These are phyloP conservation scores for Diaporthe australafricana DNA, from an alignment of 2,329 filamentous ascomycete genomes.

Conservation along the genomic window DNA sequence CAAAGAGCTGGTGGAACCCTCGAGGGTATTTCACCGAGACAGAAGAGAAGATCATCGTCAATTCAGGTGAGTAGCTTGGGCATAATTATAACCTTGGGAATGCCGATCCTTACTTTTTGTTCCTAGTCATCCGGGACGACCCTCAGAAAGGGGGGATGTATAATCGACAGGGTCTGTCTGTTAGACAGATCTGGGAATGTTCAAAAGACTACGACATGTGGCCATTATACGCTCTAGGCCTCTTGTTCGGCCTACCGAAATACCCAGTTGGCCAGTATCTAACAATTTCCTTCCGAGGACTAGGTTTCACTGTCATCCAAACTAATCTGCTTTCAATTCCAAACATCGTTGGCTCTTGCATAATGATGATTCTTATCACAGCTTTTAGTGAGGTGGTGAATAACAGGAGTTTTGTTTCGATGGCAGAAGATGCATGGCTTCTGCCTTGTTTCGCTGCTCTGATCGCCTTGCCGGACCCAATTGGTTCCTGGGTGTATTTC, in stretches of 20 bases:
- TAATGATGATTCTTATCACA: slow-evolving; percentile 56
- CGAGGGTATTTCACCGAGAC: slow-evolving; percentile 38
- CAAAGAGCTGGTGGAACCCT: slow-evolving; percentile 32
- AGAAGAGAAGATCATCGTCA: slow-evolving; percentile 67
- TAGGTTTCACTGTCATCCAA: slow-evolving; percentile 63
- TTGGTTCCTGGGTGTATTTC: slow-evolving; percentile 17
- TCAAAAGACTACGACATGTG: slow-evolving; percentile 58
- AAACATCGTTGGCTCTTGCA: slow-evolving; percentile 6
- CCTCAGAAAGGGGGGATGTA: slow-evolving; percentile 66
- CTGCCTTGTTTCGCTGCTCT: slow-evolving; percentile 56
- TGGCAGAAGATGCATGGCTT: slow-evolving; percentile 61
- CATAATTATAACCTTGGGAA: not conserved
- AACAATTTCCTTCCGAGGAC: slow-evolving; percentile 60
- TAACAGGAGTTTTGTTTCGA: slow-evolving; percentile 54
- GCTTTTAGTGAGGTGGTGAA: slow-evolving; percentile 57
- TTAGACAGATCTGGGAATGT: slow-evolving; percentile 20
- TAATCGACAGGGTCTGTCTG: slow-evolving; percentile 63
- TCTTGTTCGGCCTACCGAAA: slow-evolving; percentile 58
- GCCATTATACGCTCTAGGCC: slow-evolving; percentile 63
- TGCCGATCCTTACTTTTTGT: not conserved
- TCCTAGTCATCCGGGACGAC: slow-evolving; percentile 61
- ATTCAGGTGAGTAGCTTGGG: slow-evolving; percentile 40
- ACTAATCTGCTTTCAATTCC: slow-evolving; percentile 67
- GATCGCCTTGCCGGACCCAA: not conserved
- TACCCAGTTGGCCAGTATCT: slow-evolving; percentile 60